These are phyloP conservation scores for Starmerella geochares DNA, from an alignment of 805 yeast genomes.

Conservation along the genomic window DNA sequence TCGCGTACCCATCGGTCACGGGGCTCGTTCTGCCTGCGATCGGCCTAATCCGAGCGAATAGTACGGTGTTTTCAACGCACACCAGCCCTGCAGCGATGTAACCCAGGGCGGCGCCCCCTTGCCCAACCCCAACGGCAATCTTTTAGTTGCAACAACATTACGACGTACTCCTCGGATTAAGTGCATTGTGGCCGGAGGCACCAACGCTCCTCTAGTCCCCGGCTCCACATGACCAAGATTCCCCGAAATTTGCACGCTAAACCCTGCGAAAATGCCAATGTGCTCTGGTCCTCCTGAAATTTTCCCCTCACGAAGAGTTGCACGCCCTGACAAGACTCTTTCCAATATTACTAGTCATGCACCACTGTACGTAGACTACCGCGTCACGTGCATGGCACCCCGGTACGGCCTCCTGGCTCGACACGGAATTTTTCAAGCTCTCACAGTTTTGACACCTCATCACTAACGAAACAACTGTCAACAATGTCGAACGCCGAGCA, in stretches of 20 bases:
- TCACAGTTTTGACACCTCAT: neutral
- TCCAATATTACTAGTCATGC: neutral
- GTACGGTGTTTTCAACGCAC: neutral
- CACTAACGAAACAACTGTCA: neutral
- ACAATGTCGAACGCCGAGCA: conserved; percentile 27
- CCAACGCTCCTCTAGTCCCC: neutral
- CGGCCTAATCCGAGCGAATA: conserved; percentile 8
- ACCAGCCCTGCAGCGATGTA: neutral
- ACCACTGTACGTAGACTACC: neutral
- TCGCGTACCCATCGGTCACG: conserved; percentile 4
- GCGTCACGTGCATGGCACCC: neutral
- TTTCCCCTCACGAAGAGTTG: conserved; percentile 1
- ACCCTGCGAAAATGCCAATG: too few species aligned
- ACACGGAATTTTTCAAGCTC: neutral
- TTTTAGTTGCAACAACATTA: neutral
- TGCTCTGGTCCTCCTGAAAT: neutral
- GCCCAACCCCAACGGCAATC: conserved; percentile 6
- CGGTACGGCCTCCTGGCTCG: neutral
- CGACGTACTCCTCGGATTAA: conserved; percentile 3
- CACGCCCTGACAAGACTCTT: neutral
- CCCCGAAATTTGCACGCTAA: too few species aligned
- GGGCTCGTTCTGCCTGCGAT: conserved; percentile 11
- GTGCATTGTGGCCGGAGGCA: too few species aligned
- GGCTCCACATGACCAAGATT: too few species aligned
- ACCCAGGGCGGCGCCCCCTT: neutral